Conservation (phyloP, 2,329 filamentous ascomycete genomes). For the Aspergillus terreus region DNA sequence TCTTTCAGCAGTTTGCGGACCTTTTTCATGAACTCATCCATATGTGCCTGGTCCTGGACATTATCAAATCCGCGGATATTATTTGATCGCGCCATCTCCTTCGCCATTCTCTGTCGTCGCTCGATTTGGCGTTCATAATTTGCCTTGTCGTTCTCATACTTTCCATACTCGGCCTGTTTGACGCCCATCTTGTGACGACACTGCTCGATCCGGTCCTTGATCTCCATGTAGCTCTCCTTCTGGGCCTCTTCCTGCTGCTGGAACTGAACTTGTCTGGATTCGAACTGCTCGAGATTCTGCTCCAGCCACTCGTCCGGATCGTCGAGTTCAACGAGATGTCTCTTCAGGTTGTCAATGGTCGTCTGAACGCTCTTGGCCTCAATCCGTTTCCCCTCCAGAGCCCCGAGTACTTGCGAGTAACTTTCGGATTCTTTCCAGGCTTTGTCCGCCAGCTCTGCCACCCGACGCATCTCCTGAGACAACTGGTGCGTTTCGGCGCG, state of each 20-base stretch:
- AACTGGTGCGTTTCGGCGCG: constrained; percentile 60
- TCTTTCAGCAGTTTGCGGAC: constrained; percentile 72
- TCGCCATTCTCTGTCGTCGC: constrained; percentile 69
- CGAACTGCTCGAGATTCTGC: constrained; percentile 70
- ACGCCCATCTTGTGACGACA: constrained; percentile 40
- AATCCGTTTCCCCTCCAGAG: constrained; percentile 72
- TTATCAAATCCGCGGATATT: constrained; percentile 81
- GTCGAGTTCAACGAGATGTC: constrained; percentile 70
- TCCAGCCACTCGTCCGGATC: constrained; percentile 76
- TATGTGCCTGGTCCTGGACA: constrained; percentile 68
- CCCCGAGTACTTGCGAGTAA: constrained; percentile 70
- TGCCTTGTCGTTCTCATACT: constrained; percentile 79
- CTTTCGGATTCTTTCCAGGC: constrained; percentile 70
- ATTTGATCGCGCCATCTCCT: constrained; percentile 70
- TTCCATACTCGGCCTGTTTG: constrained; percentile 55
- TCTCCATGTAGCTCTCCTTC: constrained; percentile 61
- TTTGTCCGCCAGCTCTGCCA: constrained; percentile 53
- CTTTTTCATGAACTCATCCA: constrained; percentile 72
- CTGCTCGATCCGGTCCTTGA: constrained; percentile 52
- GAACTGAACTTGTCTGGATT: constrained; percentile 66
- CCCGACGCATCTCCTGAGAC: constrained; percentile 41
- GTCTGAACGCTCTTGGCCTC: constrained; percentile 67
- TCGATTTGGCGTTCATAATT: constrained; percentile 78
- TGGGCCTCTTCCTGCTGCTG: constrained; percentile 61
- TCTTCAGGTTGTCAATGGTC: constrained; percentile 65